Base-by-base conservation (phyloP, 208 protist species). In the Leishmania aethiopica region DNA sequence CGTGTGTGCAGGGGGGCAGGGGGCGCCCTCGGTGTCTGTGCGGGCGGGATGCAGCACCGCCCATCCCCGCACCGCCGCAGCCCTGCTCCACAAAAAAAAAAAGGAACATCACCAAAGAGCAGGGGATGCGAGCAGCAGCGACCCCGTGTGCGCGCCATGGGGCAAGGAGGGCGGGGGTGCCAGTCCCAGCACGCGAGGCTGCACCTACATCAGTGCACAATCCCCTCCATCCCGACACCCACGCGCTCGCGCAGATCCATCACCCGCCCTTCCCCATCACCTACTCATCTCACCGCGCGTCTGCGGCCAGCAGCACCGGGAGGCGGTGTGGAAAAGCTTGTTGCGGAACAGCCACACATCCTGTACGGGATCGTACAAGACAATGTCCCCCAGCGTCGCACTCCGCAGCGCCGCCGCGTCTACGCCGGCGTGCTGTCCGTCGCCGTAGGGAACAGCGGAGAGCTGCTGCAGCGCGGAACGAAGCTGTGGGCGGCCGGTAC, bases 321-420 rank as follows among this genome's bases (percentile, higher is more conserved):
- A 91, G 11, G 93, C 91, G 15, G 93, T 91, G 71, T 95, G 90
- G 57, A 94, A 91, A 17, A 96, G 84, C 77, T 94, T 93, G 55
- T 88, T 88, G n/a, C 84, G 86, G 71, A 96, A 96, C 78, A 93
- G 79, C 90, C 91, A 96, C 17, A 83, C 84, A 86, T 96, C 91
- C 69, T 87, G 82, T 10, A 94, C 88, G 22, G 93, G 90, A 82
- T 96, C 91, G 89, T 96, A 95, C 17, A 96, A 81, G 0, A 95
- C 93, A 72, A 95, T 92, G 55, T 93, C 93, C 64, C 79, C 74
- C 53, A 96, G 82, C 13, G 84, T 85, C 19, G 90, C 79, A 55
- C 86, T 90, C 11, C 86, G 85, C 49, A 95, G 85, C 75, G 87
- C 72, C 66, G 84, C 42, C 77, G 86, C 75, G 86, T 89, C 86